phyloP scores from a whole-genome alignment of 768 basidiomycete species.

The Clitopilus passeckerianus region DNA sequence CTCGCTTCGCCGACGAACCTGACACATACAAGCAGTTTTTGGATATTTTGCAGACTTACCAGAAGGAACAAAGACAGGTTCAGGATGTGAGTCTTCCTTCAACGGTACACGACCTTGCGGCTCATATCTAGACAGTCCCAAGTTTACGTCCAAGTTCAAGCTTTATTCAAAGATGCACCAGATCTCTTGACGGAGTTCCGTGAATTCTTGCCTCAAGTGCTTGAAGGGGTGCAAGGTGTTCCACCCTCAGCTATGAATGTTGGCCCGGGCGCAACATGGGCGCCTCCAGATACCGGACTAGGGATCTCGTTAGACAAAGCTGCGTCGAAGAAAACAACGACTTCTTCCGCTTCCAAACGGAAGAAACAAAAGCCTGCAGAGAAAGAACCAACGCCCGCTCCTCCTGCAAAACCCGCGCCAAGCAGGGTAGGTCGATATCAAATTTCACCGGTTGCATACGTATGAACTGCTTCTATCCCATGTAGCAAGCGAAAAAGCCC shows the following conservation, averaged over 20 bases:
- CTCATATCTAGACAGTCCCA: conserved; percentile 42
- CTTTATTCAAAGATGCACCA: conserved; percentile 75
- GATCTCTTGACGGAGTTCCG: conserved; percentile 80
- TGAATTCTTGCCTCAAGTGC: conserved; percentile 70
- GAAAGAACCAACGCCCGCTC: conserved; percentile 63
- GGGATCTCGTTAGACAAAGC: conserved; percentile 21
- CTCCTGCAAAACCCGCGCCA: conserved; percentile 42
- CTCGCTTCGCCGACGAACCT: conserved; percentile 81
- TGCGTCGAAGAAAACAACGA: conserved; percentile 32
- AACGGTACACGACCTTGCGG: background rate
- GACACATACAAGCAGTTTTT: conserved; percentile 90
- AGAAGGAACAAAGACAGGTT: conserved; percentile 72
- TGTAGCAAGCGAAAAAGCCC: conserved; percentile 50
- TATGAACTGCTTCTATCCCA: conserved; percentile 4
- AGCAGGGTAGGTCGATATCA: conserved; percentile 36
- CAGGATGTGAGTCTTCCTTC: conserved; percentile 53
- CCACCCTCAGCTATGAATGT: conserved; percentile 37
- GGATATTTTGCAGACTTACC: conserved; percentile 84
- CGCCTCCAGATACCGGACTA: conserved; percentile 34
- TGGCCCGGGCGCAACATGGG: conserved; percentile 19
- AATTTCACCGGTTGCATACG: background rate
- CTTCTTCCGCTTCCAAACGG: conserved; percentile 47
- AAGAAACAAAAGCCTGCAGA: conserved; percentile 55
- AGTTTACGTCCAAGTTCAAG: conserved; percentile 77
- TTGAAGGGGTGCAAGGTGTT: conserved; percentile 37